phyloP scores from a whole-genome alignment of 2,329 filamentous ascomycete genomes.

The Fusarium nematophilum region DNA sequence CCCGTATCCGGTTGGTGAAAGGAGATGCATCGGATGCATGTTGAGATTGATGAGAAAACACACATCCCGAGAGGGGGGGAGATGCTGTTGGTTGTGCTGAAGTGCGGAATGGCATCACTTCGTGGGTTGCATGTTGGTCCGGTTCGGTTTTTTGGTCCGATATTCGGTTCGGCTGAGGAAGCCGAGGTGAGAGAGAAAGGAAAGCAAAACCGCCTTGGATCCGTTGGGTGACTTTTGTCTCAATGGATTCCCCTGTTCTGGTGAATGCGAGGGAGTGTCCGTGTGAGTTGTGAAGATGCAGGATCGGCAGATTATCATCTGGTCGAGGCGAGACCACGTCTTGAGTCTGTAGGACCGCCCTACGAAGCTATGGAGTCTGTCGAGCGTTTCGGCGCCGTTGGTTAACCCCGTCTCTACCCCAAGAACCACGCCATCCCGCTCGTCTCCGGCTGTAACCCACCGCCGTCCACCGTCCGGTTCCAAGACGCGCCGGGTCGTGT shows the following conservation, averaged over 20 bases:
- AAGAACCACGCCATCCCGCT: slow-evolving; percentile 25
- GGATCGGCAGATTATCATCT: background rate
- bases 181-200: background rate
- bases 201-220: no score
- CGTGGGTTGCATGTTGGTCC: no score
- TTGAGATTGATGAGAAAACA: no score
- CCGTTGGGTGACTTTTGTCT: slow-evolving; percentile 2
- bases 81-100: background rate
- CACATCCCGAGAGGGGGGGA: background rate
- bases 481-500: slow-evolving; percentile 23
- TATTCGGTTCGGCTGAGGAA: slow-evolving; percentile 23
- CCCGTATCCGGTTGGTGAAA: background rate
- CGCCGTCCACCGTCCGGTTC: slow-evolving; percentile 23
- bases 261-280: background rate
- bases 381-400: slow-evolving; percentile 4
- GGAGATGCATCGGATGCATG: slow-evolving; percentile 16
- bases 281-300: background rate
- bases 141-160: slow-evolving; percentile 20
- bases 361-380: background rate
- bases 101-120: slow-evolving; percentile 15
- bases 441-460: slow-evolving; percentile 25
- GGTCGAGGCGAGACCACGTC: background rate
- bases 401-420: slow-evolving; percentile 14
- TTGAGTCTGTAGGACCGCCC: background rate
- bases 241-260: background rate